Evolutionary conservation across 352 stramenopile species (phyloP).

Genomic region (Ophiocytium majus): DNA sequence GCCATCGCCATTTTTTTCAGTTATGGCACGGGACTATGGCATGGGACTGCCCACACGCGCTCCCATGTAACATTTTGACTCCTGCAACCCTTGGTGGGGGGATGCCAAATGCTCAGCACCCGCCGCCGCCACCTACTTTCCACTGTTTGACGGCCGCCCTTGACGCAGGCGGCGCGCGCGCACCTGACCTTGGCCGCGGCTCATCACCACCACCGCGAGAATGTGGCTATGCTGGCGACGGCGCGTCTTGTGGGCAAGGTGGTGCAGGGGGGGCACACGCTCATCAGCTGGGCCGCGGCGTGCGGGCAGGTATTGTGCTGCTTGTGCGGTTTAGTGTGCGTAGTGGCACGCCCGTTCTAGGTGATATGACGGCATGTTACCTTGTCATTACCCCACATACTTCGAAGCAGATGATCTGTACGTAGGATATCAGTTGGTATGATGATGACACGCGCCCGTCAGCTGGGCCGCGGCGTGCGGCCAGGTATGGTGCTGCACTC

Average conservation of each 20-base stretch:
- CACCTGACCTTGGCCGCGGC: not conserved
- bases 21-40: no score
- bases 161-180: not conserved
- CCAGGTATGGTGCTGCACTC: no score
- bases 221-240: conserved; percentile 31
- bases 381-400: not conserved
- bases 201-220: not conserved
- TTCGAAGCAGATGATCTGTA: not conserved
- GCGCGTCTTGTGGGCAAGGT: conserved; percentile 37
- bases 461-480: conserved; percentile 51
- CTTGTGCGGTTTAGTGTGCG: no score
- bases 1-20: no score
- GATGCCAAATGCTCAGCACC: no score
- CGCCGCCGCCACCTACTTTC: no score
- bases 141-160: not conserved
- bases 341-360: not conserved
- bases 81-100: no score
- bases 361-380: not conserved
- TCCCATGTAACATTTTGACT: no score
- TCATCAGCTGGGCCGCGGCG: conserved; percentile 47
- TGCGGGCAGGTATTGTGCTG: conserved; percentile 42
- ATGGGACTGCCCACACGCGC: no score
- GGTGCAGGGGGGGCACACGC: conserved; percentile 34
- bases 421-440: not conserved
- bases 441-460: conserved; percentile 34